A percentile compares a stretch with the other conserved stretches of the same genome.
These are phyloP conservation scores for Cladosporium colombiae DNA, from an alignment of 2,329 filamentous ascomycete species.

Conservation along the genomic window DNA sequence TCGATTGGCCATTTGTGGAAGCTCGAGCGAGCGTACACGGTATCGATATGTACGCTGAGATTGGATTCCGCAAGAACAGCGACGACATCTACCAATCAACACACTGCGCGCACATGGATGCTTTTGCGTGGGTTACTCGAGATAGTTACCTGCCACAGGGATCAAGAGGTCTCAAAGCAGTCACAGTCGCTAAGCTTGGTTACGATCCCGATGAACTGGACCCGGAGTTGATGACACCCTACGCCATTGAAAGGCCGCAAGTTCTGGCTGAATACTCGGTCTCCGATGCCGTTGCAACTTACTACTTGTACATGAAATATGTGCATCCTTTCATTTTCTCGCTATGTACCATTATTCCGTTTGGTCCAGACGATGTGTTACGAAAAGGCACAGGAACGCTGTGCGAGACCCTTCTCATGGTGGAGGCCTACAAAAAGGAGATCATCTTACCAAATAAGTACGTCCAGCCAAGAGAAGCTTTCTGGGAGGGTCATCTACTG, in stretches of 20 bases:
- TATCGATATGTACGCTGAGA: constrained; percentile 99
- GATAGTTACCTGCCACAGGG: constrained; percentile 97
- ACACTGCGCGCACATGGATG: constrained; percentile 98
- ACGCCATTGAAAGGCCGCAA: constrained; percentile 84
- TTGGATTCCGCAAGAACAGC: constrained; percentile 90
- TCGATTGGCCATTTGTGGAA: constrained; percentile 99
- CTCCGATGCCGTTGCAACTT: constrained; percentile 96
- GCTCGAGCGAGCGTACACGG: constrained; percentile 88
- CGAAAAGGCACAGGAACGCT: constrained; percentile 96
- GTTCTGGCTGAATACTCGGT: constrained; percentile 97
- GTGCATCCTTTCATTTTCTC: constrained; percentile 99
- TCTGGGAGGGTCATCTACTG: constrained; percentile 94
- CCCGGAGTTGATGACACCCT: constrained; percentile 92
- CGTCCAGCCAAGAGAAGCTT: constrained; percentile 82
- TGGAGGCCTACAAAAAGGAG: constrained; percentile 88
- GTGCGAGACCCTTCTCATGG: constrained; percentile 99
- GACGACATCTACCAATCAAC: constrained; percentile 97
- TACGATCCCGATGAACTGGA: constrained; percentile 98
- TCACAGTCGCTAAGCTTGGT: constrained; percentile 95
- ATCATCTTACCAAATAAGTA: constrained; percentile 98
- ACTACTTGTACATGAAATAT: constrained; percentile 99
- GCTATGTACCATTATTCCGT: constrained; percentile 90
- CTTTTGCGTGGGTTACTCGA: constrained; percentile 98
- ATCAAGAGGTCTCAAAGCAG: constrained; percentile 93
- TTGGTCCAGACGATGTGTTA: constrained; percentile 88